These are phyloP conservation scores for Dendrocalamus sinicus DNA, from an alignment of 176 grass and related monocot genomes.

Conservation along the genomic window DNA sequence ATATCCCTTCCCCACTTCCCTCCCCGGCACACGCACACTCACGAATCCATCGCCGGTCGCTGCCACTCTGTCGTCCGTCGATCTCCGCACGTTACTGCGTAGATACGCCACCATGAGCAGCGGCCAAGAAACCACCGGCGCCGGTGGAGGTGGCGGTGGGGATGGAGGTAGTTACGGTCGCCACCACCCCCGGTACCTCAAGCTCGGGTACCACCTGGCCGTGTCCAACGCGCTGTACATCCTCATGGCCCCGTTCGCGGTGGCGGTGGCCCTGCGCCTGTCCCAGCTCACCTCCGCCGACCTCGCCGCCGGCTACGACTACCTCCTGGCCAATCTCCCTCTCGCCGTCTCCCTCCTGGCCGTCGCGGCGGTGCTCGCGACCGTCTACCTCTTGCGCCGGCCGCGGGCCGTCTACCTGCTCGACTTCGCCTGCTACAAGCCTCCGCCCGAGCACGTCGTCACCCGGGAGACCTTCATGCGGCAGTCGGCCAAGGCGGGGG, in stretches of 20 bases:
- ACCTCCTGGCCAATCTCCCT: neutral
- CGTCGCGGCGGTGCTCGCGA: neutral
- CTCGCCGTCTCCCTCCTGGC: neutral
- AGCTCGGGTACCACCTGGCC: slow-evolving; percentile 57
- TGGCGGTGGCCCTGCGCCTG: neutral
- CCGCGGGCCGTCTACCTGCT: slow-evolving; percentile 40
- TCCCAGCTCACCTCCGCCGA: slow-evolving; percentile 1
- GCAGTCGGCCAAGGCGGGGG: slow-evolving; percentile 41
- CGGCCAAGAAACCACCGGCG: neutral
- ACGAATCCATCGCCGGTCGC: neutral
- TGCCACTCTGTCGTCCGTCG: neutral
- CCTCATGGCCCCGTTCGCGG: slow-evolving; percentile 41
- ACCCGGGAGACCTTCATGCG: slow-evolving; percentile 75
- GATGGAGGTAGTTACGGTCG: neutral
- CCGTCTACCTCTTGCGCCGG: slow-evolving; percentile 37
- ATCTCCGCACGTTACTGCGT: neutral
- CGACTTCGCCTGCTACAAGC: slow-evolving; percentile 52
- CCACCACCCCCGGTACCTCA: neutral
- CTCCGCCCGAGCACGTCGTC: slow-evolving; percentile 12
- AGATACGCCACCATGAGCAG: neutral
- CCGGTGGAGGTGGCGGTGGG: neutral
- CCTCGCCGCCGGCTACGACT: neutral
- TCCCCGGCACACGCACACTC: slow-evolving; percentile 2
- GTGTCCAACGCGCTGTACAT: slow-evolving; percentile 58
- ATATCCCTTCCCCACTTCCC: slow-evolving; percentile 16